These are phyloP conservation scores for Fusarium metavorans DNA, from an alignment of 2,329 filamentous ascomycete genomes.

Conservation along the genomic window DNA sequence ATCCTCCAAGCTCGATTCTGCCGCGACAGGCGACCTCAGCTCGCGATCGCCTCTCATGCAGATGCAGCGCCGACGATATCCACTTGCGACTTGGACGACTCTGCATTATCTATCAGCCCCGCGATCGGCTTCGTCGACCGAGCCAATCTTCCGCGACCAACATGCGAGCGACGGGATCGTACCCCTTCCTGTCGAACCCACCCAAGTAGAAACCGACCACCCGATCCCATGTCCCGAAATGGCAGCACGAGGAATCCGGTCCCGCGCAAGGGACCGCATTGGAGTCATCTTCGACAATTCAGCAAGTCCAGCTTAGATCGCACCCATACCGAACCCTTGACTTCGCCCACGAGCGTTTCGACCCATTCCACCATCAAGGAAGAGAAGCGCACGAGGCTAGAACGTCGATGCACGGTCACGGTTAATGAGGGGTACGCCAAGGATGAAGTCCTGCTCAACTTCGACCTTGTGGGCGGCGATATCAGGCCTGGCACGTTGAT, in stretches of 20 bases:
- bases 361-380: constrained; percentile 61
- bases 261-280: constrained; percentile 61
- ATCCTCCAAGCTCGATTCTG: constrained; percentile 41
- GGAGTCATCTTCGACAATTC: constrained; percentile 67
- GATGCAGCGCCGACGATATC: constrained; percentile 12
- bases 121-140: constrained; percentile 17
- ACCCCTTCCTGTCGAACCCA: constrained; percentile 28
- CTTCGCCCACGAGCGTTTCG: constrained; percentile 63
- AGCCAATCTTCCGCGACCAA: constrained; percentile 25
- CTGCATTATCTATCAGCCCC: constrained; percentile 8
- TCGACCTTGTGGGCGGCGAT: constrained; percentile 74
- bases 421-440: constrained; percentile 80
- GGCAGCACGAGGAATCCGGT: constrained; percentile 41
- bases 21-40: constrained; percentile 38
- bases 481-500: constrained; percentile 77
- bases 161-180: constrained; percentile 40
- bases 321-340: constrained; percentile 52
- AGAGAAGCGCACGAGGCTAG: constrained; percentile 50
- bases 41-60: constrained; percentile 11
- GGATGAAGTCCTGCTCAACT: constrained; percentile 84
- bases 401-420: constrained; percentile 65
- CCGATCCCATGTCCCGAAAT: constrained; percentile 46
- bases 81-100: constrained; percentile 23
- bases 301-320: constrained; percentile 62
- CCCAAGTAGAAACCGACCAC: constrained; percentile 36